Conservation (phyloP, 148 eudicot genomes). For the Fagopyrum homotropicum region DNA sequence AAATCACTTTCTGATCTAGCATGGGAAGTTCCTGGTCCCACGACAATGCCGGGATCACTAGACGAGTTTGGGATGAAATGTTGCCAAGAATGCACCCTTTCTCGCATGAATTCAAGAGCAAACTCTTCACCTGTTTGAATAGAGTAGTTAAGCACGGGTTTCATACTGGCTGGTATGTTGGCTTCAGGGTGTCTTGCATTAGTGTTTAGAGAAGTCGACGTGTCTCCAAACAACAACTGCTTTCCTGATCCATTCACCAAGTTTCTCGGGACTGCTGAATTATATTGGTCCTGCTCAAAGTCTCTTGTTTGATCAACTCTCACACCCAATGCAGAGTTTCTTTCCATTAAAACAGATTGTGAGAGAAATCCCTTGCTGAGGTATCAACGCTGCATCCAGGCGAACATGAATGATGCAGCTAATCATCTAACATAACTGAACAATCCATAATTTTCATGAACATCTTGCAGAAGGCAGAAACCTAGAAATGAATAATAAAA, state of each 20-base stretch:
- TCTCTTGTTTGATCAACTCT: slow-evolving; percentile 12
- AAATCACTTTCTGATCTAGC: slow-evolving; percentile 6
- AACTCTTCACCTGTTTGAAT: slow-evolving; percentile 56
- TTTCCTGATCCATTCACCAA: background rate
- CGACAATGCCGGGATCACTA: slow-evolving; percentile 20
- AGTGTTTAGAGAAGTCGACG: background rate
- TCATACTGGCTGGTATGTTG: slow-evolving; percentile 11
- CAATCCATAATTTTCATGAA: background rate
- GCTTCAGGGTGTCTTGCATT: background rate
- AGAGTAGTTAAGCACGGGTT: slow-evolving; percentile 37
- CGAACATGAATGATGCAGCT: background rate
- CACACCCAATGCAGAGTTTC: background rate
- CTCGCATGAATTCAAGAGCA: slow-evolving; percentile 45
- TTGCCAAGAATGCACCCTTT: slow-evolving; percentile 31
- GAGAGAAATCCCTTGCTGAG: background rate
- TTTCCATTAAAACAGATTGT: slow-evolving; percentile 5
- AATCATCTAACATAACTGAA: background rate
- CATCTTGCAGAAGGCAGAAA: background rate
- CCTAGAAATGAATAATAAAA: slow-evolving; percentile 10
- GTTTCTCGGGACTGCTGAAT: slow-evolving; percentile 8
- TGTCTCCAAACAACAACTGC: background rate
- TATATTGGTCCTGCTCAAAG: background rate
- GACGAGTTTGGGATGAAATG: slow-evolving; percentile 21
- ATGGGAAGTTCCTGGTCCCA: slow-evolving; percentile 8
- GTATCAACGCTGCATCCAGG: background rate